Percentiles rank a stretch among this genome's conserved stretches.
These are phyloP conservation scores for Lepidium africanum DNA, from an alignment of 345 rosid genomes.

Conservation along the genomic window DNA sequence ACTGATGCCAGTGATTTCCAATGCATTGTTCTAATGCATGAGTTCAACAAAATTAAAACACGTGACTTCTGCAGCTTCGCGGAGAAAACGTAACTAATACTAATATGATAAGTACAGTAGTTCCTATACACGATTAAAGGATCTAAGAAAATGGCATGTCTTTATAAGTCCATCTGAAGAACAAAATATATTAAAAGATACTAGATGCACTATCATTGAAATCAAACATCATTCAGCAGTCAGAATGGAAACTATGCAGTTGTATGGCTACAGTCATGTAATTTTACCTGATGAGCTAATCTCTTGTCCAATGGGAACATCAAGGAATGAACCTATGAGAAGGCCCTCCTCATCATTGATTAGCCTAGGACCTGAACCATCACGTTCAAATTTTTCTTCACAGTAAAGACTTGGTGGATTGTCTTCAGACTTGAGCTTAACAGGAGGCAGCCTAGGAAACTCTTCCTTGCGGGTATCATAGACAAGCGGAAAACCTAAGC, in stretches of 20 bases:
- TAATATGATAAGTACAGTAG: not conserved
- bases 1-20: not conserved
- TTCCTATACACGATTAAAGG: not conserved
- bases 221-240: not conserved
- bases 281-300: slow-evolving; percentile 78
- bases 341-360: slow-evolving; percentile 54
- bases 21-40: not conserved
- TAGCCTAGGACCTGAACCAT: slow-evolving; percentile 50
- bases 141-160: not conserved
- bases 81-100: not conserved
- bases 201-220: not conserved
- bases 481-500: slow-evolving; percentile 45
- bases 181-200: not conserved
- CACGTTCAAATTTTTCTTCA: slow-evolving; percentile 82
- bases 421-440: slow-evolving; percentile 91
- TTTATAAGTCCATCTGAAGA: not conserved
- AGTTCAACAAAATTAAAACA: not conserved
- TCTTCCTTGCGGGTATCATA: slow-evolving; percentile 71
- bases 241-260: not conserved
- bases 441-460: slow-evolving; percentile 92
- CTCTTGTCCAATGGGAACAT: slow-evolving; percentile 95
- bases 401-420: slow-evolving; percentile 59
- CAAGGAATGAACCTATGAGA: slow-evolving; percentile 79
- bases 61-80: not conserved
- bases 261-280: not conserved